A percentile compares a stretch with the other conserved stretches of the same genome.
phyloP scores from a whole-genome alignment of 352 stramenopile species.

The Phytophthora constricta region DNA sequence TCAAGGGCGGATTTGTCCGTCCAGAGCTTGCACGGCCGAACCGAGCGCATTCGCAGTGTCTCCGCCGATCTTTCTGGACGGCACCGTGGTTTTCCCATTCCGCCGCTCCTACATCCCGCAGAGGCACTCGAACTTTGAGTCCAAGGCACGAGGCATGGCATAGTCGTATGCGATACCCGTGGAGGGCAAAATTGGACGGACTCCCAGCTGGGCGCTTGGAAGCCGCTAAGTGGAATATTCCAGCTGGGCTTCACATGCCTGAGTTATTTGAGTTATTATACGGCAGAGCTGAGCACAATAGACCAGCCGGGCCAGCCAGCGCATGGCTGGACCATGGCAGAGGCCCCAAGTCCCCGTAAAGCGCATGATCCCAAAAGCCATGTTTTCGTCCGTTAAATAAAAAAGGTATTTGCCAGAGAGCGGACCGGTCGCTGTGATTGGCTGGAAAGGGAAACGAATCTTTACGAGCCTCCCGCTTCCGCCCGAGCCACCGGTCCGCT shows the following conservation, averaged over 20 bases:
- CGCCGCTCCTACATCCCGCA: not conserved
- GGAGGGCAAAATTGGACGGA: not conserved
- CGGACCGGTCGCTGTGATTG: not conserved
- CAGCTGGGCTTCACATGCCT: not conserved
- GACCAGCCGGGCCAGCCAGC: not conserved
- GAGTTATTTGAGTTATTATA: no score
- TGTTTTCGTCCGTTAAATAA: not conserved
- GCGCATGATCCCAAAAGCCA: no score
- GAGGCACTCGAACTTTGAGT: not conserved
- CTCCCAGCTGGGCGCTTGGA: not conserved
- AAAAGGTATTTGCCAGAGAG: not conserved
- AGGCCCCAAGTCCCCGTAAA: no score
- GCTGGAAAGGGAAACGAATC: constrained; percentile 1
- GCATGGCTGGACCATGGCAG: no score
- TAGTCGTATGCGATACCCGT: not conserved
- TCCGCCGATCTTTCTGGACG: constrained; percentile 1
- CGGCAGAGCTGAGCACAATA: not conserved
- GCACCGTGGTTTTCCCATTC: not conserved
- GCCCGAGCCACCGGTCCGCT: not conserved
- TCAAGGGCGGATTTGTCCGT: constrained; percentile 1
- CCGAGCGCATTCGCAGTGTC: not conserved
- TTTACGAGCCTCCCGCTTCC: no score
- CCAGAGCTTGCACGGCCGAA: not conserved
- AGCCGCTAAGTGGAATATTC: not conserved
- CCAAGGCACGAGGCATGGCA: not conserved